Percentiles rank a stretch among this genome's conserved stretches.
Evolutionary conservation across 805 yeast genomes (phyloP).

Genomic region (Candida ficus): DNA sequence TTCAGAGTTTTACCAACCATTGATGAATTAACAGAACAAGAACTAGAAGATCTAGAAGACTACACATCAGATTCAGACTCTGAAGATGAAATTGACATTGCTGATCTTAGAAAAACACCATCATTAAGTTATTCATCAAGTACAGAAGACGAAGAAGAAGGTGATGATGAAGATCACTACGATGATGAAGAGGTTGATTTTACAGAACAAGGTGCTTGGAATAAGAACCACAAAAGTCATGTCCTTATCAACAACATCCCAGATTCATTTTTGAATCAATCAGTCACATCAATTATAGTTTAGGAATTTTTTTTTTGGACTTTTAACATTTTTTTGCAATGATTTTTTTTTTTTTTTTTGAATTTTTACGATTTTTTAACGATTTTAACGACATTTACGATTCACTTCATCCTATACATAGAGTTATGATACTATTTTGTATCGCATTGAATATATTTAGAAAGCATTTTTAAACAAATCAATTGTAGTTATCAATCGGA

Average conservation of each 20-base stretch:
- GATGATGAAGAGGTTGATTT: conserved; percentile 7
- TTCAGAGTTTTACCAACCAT: conserved; percentile 23
- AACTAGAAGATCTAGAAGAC: conserved; percentile 15
- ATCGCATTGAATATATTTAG: not conserved
- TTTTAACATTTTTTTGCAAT: not conserved
- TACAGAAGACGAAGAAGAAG: conserved; percentile 14
- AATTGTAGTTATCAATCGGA: not conserved
- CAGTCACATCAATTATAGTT: not conserved
- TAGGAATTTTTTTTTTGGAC: not conserved
- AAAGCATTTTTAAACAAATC: too few relatives aligned
- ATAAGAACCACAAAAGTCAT: not conserved
- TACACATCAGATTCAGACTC: conserved; percentile 11
- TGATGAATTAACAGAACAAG: conserved; percentile 19
- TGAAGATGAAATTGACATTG: conserved; percentile 18
- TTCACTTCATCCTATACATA: not conserved
- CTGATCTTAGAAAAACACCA: conserved; percentile 15
- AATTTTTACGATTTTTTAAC: not conserved
- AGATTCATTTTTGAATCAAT: not conserved
- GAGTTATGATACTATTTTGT: too few relatives aligned
- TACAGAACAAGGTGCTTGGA: conserved; percentile 3
- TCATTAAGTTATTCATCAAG: conserved; percentile 16
- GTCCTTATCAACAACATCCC: not conserved
- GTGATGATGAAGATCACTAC: conserved; percentile 5
- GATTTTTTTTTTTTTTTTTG: not conserved
- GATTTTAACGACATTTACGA: not conserved